Evolutionary conservation across 2,329 filamentous ascomycete species (phyloP).

Genomic region (Colletotrichum spinosum): DNA sequence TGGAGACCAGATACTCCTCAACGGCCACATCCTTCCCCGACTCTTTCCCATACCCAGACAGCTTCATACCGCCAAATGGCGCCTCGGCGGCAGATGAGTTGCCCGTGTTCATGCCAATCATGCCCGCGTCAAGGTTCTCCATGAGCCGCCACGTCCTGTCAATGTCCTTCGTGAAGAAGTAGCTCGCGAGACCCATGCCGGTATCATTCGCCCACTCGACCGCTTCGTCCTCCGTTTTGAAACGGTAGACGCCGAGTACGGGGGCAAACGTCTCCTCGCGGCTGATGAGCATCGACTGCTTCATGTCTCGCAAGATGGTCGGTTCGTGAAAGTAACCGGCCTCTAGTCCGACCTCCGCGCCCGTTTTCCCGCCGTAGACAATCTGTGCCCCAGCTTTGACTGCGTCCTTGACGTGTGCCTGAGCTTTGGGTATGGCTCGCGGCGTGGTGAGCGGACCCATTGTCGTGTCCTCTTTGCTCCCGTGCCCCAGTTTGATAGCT

Average conservation of each 20-base stretch:
- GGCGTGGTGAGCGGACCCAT: slow-evolving; percentile 71
- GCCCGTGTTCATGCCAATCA: slow-evolving; percentile 61
- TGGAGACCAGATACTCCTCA: slow-evolving; percentile 59
- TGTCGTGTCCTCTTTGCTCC: slow-evolving; percentile 65
- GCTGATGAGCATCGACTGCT: slow-evolving; percentile 72
- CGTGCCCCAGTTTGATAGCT: slow-evolving; percentile 71
- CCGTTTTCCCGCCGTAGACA: slow-evolving; percentile 69
- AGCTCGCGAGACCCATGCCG: slow-evolving; percentile 79
- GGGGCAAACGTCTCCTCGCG: slow-evolving; percentile 83
- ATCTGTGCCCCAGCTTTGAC: slow-evolving; percentile 71
- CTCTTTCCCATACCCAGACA: slow-evolving; percentile 60
- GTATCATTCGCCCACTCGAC: slow-evolving; percentile 75
- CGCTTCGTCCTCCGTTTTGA: slow-evolving; percentile 78
- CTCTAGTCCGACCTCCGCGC: slow-evolving; percentile 43
- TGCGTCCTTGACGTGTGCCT: slow-evolving; percentile 73
- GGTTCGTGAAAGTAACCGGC: slow-evolving; percentile 77
- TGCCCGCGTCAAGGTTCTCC: slow-evolving; percentile 70
- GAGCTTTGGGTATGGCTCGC: slow-evolving; percentile 66
- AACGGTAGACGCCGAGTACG: slow-evolving; percentile 77
- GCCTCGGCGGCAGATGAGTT: slow-evolving; percentile 53
- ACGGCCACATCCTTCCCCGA: slow-evolving; percentile 60
- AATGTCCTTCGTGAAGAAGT: slow-evolving; percentile 72
- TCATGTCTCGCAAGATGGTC: slow-evolving; percentile 78
- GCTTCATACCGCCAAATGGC: slow-evolving; percentile 62
- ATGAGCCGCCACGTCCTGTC: slow-evolving; percentile 54